These are phyloP conservation scores for Paramecium octaurelia DNA, from an alignment of 73 alveolate species.

Conservation along the genomic window DNA sequence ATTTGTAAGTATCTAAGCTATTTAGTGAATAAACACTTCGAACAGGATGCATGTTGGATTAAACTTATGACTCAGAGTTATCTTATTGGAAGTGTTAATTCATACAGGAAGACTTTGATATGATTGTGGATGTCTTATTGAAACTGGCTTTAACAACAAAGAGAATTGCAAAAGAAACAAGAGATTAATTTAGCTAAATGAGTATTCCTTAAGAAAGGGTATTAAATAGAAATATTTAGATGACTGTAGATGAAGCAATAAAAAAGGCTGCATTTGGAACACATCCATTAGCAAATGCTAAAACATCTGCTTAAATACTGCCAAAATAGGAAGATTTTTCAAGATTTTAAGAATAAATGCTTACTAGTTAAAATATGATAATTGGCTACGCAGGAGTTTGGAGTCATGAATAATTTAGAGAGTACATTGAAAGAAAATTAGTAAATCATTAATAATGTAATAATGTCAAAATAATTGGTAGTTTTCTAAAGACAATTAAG, in stretches of 20 bases:
- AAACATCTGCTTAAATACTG: not conserved
- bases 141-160: not conserved
- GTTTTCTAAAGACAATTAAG: constrained; percentile 25
- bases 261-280: constrained; percentile 9
- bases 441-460: constrained; percentile 35
- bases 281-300: constrained; percentile 21
- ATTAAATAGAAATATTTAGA: not conserved
- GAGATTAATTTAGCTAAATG: not conserved
- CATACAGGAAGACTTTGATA: constrained; percentile 34
- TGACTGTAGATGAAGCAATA: constrained; percentile 14
- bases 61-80: constrained; percentile 29
- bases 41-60: constrained; percentile 39
- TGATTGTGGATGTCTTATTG: constrained; percentile 14
- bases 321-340: constrained; percentile 1
- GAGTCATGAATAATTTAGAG: constrained; percentile 54
- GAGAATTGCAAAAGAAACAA: constrained; percentile 7
- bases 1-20: not conserved
- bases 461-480: not conserved
- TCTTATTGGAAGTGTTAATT: constrained; percentile 43
- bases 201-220: not conserved
- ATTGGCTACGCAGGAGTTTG: constrained; percentile 47
- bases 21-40: constrained; percentile 10
- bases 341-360: constrained; percentile 24
- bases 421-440: constrained; percentile 20
- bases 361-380: not conserved